These are phyloP conservation scores for Cucumis variabilis DNA, from an alignment of 331 rosid genomes.

Conservation along the genomic window DNA sequence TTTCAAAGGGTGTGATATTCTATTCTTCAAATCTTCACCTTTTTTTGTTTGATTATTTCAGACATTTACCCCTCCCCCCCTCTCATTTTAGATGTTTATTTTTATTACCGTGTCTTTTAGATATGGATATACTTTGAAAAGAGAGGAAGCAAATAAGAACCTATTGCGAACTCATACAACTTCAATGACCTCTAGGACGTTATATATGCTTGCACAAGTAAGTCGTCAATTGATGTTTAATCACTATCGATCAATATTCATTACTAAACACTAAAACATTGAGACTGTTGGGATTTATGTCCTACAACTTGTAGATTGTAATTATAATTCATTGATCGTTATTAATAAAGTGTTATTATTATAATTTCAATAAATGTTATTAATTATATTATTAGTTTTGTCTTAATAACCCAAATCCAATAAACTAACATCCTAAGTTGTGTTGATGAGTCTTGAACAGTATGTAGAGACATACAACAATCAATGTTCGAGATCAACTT, in stretches of 20 bases:
- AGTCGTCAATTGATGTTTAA: neutral
- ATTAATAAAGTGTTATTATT: too few relatives aligned
- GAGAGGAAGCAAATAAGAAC: constrained; percentile 93
- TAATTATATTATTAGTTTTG: too few relatives aligned
- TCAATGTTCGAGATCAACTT: too few relatives aligned
- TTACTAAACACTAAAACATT: neutral
- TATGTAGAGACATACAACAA: too few relatives aligned
- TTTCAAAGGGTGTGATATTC: constrained; percentile 75
- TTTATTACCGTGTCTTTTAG: constrained; percentile 42
- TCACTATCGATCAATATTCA: neutral
- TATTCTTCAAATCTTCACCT: neutral
- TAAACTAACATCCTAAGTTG: too few relatives aligned
- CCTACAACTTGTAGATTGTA: too few relatives aligned
- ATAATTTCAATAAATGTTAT: too few relatives aligned
- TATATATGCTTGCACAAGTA: constrained; percentile 84
- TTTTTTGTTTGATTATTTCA: constrained; percentile 17
- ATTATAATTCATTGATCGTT: too few relatives aligned
- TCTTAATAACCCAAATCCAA: too few relatives aligned
- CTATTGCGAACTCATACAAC: constrained; percentile 95
- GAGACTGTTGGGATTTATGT: too few relatives aligned
- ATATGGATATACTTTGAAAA: constrained; percentile 85
- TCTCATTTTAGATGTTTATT: neutral
- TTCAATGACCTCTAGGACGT: constrained; percentile 95
- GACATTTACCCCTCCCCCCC: neutral
- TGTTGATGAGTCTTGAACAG: too few relatives aligned